Evolutionary conservation across 352 stramenopile genomes (phyloP).

Genomic region (Globisporangium cederbergense): DNA sequence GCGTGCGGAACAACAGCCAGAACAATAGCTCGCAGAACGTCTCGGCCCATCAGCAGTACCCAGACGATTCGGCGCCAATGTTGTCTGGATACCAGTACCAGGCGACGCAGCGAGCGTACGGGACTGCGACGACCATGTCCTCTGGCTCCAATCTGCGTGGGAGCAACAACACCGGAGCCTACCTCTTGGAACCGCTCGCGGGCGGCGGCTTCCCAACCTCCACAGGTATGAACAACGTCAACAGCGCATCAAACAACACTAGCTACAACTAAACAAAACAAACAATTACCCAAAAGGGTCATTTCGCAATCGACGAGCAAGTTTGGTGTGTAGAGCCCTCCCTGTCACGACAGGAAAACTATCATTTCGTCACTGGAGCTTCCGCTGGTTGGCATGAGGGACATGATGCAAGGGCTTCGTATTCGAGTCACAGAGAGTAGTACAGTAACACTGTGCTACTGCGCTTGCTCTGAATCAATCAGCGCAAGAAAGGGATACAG

Average conservation of each 20-base stretch:
- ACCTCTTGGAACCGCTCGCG: constrained; percentile 40
- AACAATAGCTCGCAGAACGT: constrained; percentile 23
- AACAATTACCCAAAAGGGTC: background rate
- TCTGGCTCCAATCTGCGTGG: constrained; percentile 36
- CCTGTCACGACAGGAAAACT: no score
- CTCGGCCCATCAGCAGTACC: constrained; percentile 25
- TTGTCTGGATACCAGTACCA: constrained; percentile 69
- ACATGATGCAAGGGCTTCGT: no score
- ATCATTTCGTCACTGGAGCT: no score
- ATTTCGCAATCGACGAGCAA: background rate
- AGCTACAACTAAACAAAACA: constrained; percentile 11
- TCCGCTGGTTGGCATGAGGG: no score
- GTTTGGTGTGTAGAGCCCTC: no score
- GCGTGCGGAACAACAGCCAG: constrained; percentile 28
- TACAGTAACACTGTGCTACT: no score
- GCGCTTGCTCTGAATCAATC: no score
- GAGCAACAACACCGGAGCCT: constrained; percentile 46
- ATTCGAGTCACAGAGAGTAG: no score
- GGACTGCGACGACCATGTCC: constrained; percentile 24
- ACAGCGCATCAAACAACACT: background rate
- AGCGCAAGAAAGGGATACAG: no score
- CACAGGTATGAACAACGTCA: constrained; percentile 12
- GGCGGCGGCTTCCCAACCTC: constrained; percentile 39
- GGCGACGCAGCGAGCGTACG: constrained; percentile 42
- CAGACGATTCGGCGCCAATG: constrained; percentile 47